phyloP scores from a whole-genome alignment of 78 protist species.

The Dictyostelium firmibasis region DNA sequence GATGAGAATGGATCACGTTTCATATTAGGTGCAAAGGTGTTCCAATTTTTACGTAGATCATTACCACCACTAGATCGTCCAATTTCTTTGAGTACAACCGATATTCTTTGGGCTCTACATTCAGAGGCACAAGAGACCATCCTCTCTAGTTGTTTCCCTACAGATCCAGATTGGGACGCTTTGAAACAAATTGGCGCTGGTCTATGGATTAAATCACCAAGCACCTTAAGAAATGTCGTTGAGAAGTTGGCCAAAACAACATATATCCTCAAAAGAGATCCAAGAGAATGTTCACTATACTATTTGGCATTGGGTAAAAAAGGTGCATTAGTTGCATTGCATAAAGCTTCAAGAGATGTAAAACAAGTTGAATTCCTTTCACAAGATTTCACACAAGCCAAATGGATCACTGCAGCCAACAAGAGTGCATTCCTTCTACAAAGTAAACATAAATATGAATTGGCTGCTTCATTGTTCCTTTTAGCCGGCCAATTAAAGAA shows the following conservation, averaged over 20 bases:
- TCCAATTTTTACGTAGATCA: constrained; percentile 40
- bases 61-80: constrained; percentile 48
- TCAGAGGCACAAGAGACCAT: constrained; percentile 75
- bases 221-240: constrained; percentile 17
- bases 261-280: constrained; percentile 19
- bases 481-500: constrained; percentile 62
- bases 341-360: constrained; percentile 8
- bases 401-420: constrained; percentile 49
- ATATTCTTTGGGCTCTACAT: constrained; percentile 60
- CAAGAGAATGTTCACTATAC: constrained; percentile 63
- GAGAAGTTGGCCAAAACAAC: constrained; percentile 66
- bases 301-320: constrained; percentile 56
- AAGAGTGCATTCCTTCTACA: constrained; percentile 66
- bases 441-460: constrained; percentile 40
- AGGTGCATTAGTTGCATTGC: constrained; percentile 62
- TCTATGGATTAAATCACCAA: constrained; percentile 64
- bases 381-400: constrained; percentile 63
- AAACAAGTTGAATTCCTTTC: constrained; percentile 67
- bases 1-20: constrained; percentile 75
- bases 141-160: constrained; percentile 17
- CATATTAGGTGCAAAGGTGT: constrained; percentile 48
- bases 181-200: constrained; percentile 62
- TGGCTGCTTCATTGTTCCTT: constrained; percentile 74
- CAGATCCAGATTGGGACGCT: constrained; percentile 58
- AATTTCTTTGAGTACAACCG: constrained; percentile 28